Conservation (phyloP, 192 early-diverging fungal species). For the Coemansia sp. region DNA sequence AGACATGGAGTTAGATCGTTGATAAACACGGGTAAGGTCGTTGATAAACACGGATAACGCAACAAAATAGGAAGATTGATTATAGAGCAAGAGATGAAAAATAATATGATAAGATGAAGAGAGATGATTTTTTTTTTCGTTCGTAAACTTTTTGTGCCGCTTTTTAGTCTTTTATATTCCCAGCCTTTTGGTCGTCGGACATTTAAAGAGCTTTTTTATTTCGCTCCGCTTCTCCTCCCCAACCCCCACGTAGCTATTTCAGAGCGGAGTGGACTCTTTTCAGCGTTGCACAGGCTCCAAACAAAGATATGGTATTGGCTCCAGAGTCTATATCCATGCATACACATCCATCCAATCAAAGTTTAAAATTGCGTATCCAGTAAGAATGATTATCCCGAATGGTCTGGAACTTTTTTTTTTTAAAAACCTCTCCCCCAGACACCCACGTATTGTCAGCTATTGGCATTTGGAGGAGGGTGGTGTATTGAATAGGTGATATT, state of each 20-base stretch:
- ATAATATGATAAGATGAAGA: background rate
- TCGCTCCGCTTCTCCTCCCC: too few species aligned
- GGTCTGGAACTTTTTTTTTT: background rate
- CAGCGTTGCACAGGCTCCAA: background rate
- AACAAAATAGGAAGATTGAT: background rate
- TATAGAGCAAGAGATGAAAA: background rate
- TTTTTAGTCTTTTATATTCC: background rate
- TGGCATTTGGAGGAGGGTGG: background rate
- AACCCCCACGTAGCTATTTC: too few species aligned
- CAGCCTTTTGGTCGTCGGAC: background rate
- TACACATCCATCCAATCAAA: background rate
- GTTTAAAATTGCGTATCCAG: background rate
- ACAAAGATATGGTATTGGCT: constrained; percentile 4
- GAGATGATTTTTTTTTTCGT: background rate
- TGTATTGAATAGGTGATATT: background rate
- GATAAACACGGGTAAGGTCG: background rate
- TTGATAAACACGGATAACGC: background rate
- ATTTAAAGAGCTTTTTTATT: background rate
- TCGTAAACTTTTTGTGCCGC: background rate
- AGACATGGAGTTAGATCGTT: background rate
- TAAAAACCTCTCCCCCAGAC: too few species aligned
- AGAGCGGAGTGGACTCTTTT: background rate
- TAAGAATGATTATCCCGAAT: background rate
- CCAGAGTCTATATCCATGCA: background rate
- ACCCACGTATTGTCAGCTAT: background rate